Evolutionary conservation across 768 basidiomycete species (phyloP).

Genomic region (Kockovaella imperatae): DNA sequence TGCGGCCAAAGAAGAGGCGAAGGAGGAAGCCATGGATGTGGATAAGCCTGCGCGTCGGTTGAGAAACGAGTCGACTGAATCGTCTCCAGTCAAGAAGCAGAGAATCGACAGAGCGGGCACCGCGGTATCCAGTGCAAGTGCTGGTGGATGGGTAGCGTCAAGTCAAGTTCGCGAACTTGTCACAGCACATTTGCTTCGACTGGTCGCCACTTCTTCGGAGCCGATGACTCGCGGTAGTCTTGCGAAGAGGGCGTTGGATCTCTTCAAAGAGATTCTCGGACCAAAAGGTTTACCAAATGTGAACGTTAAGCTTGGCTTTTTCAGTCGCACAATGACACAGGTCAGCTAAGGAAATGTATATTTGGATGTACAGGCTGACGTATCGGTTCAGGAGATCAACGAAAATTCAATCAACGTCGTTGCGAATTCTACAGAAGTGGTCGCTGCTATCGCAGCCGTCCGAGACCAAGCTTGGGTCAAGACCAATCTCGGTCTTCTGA

Average conservation of each 20-base stretch:
- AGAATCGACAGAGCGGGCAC: constrained; percentile 45
- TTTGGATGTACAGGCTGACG: too few relatives aligned
- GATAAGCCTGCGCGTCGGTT: constrained; percentile 13
- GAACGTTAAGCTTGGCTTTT: constrained; percentile 82
- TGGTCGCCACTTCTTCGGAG: constrained; percentile 58
- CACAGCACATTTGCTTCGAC: constrained; percentile 89
- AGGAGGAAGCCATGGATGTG: constrained; percentile 56
- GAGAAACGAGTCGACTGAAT: constrained; percentile 10
- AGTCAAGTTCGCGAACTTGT: constrained; percentile 76
- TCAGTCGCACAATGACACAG: constrained; percentile 73
- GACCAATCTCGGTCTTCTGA: constrained; percentile 62
- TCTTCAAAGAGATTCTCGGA: constrained; percentile 68
- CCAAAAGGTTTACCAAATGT: constrained; percentile 84
- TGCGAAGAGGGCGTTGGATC: constrained; percentile 45
- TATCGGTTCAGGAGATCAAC: constrained; percentile 60
- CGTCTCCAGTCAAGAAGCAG: constrained; percentile 38
- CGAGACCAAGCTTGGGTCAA: constrained; percentile 77
- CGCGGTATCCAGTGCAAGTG: constrained; percentile 36
- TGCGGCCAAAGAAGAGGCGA: constrained; percentile 38
- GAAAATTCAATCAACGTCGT: constrained; percentile 64
- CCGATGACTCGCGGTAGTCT: constrained; percentile 43
- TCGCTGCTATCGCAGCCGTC: constrained; percentile 74
- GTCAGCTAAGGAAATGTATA: constrained; percentile 47
- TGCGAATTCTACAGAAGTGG: constrained; percentile 73
- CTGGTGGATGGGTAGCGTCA: constrained; percentile 62